A percentile compares a stretch with the other conserved stretches of the same genome.
phyloP scores from a whole-genome alignment of 2,329 filamentous ascomycete genomes.

The Aspergillus nomiae region DNA sequence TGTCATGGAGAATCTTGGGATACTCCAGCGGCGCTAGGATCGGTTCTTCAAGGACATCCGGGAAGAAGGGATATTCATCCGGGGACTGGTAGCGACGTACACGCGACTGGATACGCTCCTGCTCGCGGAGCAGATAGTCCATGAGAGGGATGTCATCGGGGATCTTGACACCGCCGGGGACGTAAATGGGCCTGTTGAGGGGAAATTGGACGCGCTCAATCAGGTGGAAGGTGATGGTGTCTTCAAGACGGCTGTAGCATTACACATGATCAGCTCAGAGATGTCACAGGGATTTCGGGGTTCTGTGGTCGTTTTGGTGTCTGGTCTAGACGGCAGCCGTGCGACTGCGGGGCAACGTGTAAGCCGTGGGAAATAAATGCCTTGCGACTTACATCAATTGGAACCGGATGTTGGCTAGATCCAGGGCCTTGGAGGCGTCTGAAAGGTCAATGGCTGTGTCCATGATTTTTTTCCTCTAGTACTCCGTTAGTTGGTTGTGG shows the following conservation, averaged over 20 bases:
- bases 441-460: slow-evolving; percentile 87
- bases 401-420: slow-evolving; percentile 88
- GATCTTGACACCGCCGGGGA: slow-evolving; percentile 75
- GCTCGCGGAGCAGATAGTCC: slow-evolving; percentile 90
- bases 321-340: not conserved
- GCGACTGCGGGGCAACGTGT: slow-evolving; percentile 10
- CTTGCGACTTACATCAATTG: slow-evolving; percentile 75
- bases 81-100: slow-evolving; percentile 94
- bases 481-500: not conserved
- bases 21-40: slow-evolving; percentile 89
- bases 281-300: not conserved
- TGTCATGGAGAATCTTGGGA: slow-evolving; percentile 81
- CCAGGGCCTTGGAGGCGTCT: slow-evolving; percentile 80
- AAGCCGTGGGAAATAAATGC: not conserved
- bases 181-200: slow-evolving; percentile 85
- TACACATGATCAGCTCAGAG: slow-evolving; percentile 3
- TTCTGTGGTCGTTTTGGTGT: slow-evolving; percentile 1
- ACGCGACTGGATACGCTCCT: slow-evolving; percentile 87
- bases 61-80: slow-evolving; percentile 98
- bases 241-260: slow-evolving; percentile 77
- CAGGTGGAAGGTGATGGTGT: slow-evolving; percentile 95
- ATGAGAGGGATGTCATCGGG: slow-evolving; percentile 78
- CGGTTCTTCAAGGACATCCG: slow-evolving; percentile 72
- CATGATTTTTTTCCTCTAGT: slow-evolving; percentile 57
- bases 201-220: slow-evolving; percentile 99